Evolutionary conservation across 352 stramenopile species (phyloP).

Genomic region (Globisporangium mamillatum): DNA sequence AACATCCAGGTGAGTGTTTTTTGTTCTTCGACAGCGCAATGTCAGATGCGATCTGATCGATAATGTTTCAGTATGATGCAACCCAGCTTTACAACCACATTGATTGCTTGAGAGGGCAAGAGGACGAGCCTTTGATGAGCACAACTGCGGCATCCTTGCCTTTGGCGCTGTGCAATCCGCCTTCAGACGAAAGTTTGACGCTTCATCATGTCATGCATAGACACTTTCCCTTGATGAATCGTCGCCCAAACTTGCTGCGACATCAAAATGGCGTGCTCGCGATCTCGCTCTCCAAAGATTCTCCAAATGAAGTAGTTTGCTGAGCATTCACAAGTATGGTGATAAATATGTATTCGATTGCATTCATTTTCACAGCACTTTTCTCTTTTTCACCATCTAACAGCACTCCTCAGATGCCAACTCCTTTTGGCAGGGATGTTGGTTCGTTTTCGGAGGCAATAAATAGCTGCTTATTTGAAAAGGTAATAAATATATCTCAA

Average conservation of each 20-base stretch:
- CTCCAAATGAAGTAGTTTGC: not conserved
- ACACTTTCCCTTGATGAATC: conserved; percentile 1
- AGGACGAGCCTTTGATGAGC: not conserved
- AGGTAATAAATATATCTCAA: conserved; percentile 6
- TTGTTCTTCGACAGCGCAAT: not conserved
- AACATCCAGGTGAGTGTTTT: not conserved
- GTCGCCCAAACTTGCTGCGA: not conserved
- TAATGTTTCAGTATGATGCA: not conserved
- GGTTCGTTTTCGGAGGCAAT: not conserved
- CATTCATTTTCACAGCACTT: not conserved
- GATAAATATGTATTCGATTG: not conserved
- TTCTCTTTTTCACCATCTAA: not conserved
- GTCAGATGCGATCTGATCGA: not conserved
- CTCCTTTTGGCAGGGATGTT: not conserved
- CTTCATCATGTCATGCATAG: not conserved
- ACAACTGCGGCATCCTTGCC: not conserved
- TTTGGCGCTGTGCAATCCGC: conserved; percentile 1
- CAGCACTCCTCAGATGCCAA: not conserved
- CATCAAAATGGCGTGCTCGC: conserved; percentile 1
- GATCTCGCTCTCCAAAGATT: not conserved
- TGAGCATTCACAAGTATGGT: not conserved
- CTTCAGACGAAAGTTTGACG: not conserved
- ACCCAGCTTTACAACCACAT: not conserved
- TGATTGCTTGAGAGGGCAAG: not conserved
- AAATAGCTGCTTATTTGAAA: not conserved